Conservation (phyloP, 2,329 filamentous ascomycete genomes). For the Dothidotthia symphoricarpi region DNA sequence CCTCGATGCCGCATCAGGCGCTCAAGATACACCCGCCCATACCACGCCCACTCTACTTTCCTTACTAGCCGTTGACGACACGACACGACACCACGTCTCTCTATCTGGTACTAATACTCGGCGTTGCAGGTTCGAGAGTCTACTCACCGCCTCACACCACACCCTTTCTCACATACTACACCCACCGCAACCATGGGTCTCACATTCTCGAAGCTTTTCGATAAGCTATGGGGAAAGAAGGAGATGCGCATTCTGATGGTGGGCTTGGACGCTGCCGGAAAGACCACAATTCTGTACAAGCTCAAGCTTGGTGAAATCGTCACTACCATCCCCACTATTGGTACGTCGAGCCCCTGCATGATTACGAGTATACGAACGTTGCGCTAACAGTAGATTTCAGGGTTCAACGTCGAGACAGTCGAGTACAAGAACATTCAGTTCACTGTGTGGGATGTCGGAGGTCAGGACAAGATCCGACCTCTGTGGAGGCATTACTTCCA, state of each 20-base stretch:
- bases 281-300: slow-evolving; percentile 97
- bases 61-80: slow-evolving; percentile 10
- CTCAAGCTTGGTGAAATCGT: slow-evolving; percentile 97
- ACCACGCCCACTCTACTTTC: slow-evolving; percentile 7
- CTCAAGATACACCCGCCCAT: slow-evolving; percentile 23
- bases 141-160: slow-evolving; percentile 28
- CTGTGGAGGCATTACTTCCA: slow-evolving; percentile 97
- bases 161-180: slow-evolving; percentile 21
- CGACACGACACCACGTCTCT: slow-evolving; percentile 11
- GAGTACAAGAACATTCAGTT: slow-evolving; percentile 99
- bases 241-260: slow-evolving; percentile 99
- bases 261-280: slow-evolving; percentile 94
- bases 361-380: slow-evolving; percentile 5
- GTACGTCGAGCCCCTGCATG: slow-evolving; percentile 38
- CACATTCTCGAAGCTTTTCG: slow-evolving; percentile 92
- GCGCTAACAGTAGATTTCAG: slow-evolving; percentile 37
- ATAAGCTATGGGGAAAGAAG: slow-evolving; percentile 98
- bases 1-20: slow-evolving; percentile 28
- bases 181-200: slow-evolving; percentile 77
- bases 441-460: slow-evolving; percentile 98
- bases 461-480: slow-evolving; percentile 97
- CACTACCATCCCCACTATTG: slow-evolving; percentile 96
- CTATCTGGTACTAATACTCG: slow-evolving; percentile 15
- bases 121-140: slow-evolving; percentile 39
- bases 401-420: slow-evolving; percentile 98